Conservation (phyloP, 2,329 filamentous ascomycete genomes). For the Pyrenophora seminiperda region DNA sequence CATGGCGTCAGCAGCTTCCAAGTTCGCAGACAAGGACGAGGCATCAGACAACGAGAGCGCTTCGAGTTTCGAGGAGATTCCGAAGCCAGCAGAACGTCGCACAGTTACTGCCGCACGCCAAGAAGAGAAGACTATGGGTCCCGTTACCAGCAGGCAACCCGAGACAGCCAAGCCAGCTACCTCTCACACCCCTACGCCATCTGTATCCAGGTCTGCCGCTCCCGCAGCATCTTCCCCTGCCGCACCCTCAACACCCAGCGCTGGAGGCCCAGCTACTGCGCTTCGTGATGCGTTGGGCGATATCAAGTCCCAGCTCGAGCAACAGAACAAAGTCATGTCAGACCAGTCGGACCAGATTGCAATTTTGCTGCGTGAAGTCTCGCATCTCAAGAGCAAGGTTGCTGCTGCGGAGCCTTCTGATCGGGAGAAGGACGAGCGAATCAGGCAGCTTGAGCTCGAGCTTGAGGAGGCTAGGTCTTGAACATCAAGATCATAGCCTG, state of each 20-base stretch:
- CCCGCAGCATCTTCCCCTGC: conserved; percentile 48
- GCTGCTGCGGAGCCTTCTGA: conserved; percentile 47
- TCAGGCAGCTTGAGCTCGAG: conserved; percentile 49
- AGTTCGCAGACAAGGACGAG: conserved; percentile 79
- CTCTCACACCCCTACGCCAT: conserved; percentile 40
- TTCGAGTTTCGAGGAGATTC: conserved; percentile 85
- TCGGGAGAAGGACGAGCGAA: conserved; percentile 49
- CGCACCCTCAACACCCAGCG: conserved; percentile 46
- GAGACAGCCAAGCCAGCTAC: conserved; percentile 55
- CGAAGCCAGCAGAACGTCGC: conserved; percentile 72
- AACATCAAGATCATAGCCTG: conserved; percentile 8
- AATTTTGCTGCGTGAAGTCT: conserved; percentile 65
- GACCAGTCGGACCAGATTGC: conserved; percentile 78
- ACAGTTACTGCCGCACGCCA: conserved; percentile 42
- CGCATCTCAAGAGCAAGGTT: conserved; percentile 75
- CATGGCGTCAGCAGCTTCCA: conserved; percentile 82
- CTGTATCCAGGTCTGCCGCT: conserved; percentile 44
- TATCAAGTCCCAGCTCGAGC: conserved; percentile 77
- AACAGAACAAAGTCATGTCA: conserved; percentile 77
- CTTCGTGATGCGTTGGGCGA: conserved; percentile 72
- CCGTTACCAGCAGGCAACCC: conserved; percentile 43
- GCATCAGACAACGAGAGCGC: conserved; percentile 66
- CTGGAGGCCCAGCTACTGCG: conserved; percentile 55
- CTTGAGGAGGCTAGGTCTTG: conserved; percentile 49
- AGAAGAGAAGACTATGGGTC: conserved; percentile 48